Percentiles rank a stretch among this genome's conserved stretches.
phyloP scores from a whole-genome alignment of 768 basidiomycete genomes.

The Russula vinacea region DNA sequence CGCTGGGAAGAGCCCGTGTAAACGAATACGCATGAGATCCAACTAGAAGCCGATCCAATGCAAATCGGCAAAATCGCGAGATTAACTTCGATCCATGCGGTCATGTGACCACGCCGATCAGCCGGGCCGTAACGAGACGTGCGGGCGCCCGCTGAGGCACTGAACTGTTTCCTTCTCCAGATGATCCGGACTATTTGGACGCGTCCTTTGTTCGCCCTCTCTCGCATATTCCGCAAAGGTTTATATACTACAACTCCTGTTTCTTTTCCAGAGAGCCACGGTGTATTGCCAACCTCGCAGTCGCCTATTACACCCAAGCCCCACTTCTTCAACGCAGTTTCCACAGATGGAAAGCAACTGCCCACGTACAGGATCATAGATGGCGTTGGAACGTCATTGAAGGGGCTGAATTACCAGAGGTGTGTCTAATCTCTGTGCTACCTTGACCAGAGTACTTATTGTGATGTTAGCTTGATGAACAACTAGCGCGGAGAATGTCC shows the following conservation, averaged over 20 bases:
- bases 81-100: not conserved
- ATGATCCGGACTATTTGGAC: constrained; percentile 28
- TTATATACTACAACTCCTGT: constrained; percentile 30
- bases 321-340: constrained; percentile 78
- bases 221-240: constrained; percentile 15
- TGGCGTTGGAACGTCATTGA: constrained; percentile 70
- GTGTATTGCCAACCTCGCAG: constrained; percentile 42
- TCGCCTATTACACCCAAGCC: constrained; percentile 69
- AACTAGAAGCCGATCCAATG: not conserved
- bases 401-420: constrained; percentile 74
- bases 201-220: constrained; percentile 9
- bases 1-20: not conserved
- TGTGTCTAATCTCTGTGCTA: constrained; percentile 35
- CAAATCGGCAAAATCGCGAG: not conserved
- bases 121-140: not conserved
- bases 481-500: constrained; percentile 61
- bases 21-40: not conserved
- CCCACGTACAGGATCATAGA: constrained; percentile 87
- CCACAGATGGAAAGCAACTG: constrained; percentile 57
- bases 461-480: constrained; percentile 56
- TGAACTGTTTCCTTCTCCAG: not conserved
- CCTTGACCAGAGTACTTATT: not conserved
- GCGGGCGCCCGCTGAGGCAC: constrained; percentile 2
- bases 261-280: constrained; percentile 33
- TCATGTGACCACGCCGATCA: not conserved